phyloP scores from a whole-genome alignment of 176 grass and related monocot genomes.

The Hyparrhenia diplandra region DNA sequence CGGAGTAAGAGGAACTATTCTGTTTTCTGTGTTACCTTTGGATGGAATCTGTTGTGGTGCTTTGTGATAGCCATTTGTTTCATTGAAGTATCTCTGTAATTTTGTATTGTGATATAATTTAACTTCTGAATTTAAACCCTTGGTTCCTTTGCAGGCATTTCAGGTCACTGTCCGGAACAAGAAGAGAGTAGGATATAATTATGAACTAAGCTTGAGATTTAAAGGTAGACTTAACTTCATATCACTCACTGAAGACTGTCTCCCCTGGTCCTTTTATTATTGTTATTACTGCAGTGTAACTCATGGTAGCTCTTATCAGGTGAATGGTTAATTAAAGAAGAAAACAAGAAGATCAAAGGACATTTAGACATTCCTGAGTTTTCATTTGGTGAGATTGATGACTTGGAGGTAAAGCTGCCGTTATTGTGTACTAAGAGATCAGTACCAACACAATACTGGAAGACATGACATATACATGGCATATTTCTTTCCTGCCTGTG shows the following conservation, averaged over 20 bases:
- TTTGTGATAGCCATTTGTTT: not conserved
- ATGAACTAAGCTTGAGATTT: conserved; percentile 82
- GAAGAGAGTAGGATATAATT: conserved; percentile 93
- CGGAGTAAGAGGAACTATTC: not conserved
- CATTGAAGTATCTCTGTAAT: not conserved
- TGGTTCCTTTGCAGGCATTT: conserved; percentile 57
- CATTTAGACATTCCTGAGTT: conserved; percentile 89
- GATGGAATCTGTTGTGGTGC: not conserved
- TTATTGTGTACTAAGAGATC: not conserved
- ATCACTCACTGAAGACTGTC: not conserved
- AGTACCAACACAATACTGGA: not conserved
- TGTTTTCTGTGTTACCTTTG: not conserved
- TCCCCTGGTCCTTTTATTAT: not conserved
- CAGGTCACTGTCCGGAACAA: conserved; percentile 85
- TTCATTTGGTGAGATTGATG: conserved; percentile 87
- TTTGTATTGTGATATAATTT: not conserved
- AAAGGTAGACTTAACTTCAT: conserved; percentile 46
- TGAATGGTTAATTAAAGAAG: conserved; percentile 80
- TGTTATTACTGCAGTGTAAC: not conserved
- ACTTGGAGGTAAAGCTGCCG: conserved; percentile 60
- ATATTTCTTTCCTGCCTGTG: not conserved
- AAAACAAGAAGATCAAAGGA: conserved; percentile 65
- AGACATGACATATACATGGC: not conserved
- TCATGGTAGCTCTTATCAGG: conserved; percentile 37
- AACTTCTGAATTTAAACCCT: conserved; percentile 1